phyloP scores from a whole-genome alignment of 352 stramenopile genomes.

The Phytopythium boreale region DNA sequence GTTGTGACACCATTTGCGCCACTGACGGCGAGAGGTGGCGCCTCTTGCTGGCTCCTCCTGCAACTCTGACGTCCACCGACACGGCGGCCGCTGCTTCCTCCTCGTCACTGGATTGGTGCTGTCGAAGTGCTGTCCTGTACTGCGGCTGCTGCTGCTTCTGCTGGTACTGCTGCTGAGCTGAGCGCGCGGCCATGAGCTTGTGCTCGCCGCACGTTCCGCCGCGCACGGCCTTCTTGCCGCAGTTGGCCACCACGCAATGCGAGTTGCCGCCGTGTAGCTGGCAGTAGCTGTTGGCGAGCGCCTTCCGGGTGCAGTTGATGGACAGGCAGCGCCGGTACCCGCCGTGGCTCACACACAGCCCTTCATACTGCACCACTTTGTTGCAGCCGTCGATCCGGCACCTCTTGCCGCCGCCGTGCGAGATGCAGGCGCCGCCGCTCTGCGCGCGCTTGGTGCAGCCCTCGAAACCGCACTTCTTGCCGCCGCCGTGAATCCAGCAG shows the following conservation, averaged over 20 bases:
- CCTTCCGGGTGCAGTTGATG: conserved; percentile 40
- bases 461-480: conserved; percentile 51
- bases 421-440: conserved; percentile 49
- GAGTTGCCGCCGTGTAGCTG: conserved; percentile 42
- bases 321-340: conserved; percentile 52
- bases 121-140: neutral
- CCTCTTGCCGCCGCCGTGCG: conserved; percentile 52
- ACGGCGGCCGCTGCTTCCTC: neutral
- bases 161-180: conserved; percentile 4
- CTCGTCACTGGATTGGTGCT: conserved; percentile 3
- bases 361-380: conserved; percentile 65
- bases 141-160: conserved; percentile 2
- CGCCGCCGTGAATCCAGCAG: conserved; percentile 54
- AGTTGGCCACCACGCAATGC: conserved; percentile 21
- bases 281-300: conserved; percentile 47
- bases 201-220: conserved; percentile 37
- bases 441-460: conserved; percentile 51
- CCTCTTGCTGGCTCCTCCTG: neutral
- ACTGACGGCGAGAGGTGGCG: neutral
- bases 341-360: conserved; percentile 51
- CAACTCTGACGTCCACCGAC: neutral
- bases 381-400: conserved; percentile 48
- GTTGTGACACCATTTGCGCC: neutral
- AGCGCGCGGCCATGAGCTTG: conserved; percentile 10
- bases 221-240: conserved; percentile 34